Evolutionary conservation across 306 rosid genomes (phyloP).

Genomic region (Quercus gilva): DNA sequence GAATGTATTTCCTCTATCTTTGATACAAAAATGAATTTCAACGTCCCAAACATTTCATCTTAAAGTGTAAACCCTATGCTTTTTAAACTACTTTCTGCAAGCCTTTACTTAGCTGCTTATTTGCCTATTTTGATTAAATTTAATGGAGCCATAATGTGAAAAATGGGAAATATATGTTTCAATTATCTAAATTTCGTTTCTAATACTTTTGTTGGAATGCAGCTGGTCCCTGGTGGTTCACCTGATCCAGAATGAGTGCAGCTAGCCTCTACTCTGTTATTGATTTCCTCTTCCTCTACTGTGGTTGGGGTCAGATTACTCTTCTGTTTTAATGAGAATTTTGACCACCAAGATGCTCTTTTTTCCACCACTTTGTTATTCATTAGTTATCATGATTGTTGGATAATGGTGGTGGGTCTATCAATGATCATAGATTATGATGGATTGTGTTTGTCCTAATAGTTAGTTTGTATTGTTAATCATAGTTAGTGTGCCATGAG

Average conservation of each 20-base stretch:
- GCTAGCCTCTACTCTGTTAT: slow-evolving; percentile 8
- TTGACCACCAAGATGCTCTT: slow-evolving; percentile 20
- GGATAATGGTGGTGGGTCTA: slow-evolving; percentile 12
- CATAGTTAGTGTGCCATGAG: background rate
- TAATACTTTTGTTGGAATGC: slow-evolving; percentile 28
- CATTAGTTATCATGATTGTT: slow-evolving; percentile 25
- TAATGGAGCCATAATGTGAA: background rate
- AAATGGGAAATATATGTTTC: background rate
- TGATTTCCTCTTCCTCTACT: slow-evolving; percentile 7
- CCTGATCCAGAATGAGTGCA: slow-evolving; percentile 62
- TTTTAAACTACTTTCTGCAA: background rate
- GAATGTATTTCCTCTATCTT: background rate
- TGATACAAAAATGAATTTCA: background rate
- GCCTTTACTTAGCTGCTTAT: background rate
- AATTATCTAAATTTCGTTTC: background rate
- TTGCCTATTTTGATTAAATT: slow-evolving; percentile 5
- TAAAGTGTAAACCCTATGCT: background rate
- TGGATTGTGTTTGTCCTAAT: background rate
- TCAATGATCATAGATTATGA: background rate
- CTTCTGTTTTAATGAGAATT: slow-evolving; percentile 40
- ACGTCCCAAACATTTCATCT: background rate
- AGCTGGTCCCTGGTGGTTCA: slow-evolving; percentile 88
- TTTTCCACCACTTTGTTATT: slow-evolving; percentile 6
- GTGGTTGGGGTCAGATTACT: slow-evolving; percentile 11
- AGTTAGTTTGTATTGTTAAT: background rate